A percentile compares a stretch with the other conserved stretches of the same genome.
These are phyloP conservation scores for Rhodotorula taiwanensis DNA, from an alignment of 768 basidiomycete species.

Conservation along the genomic window DNA sequence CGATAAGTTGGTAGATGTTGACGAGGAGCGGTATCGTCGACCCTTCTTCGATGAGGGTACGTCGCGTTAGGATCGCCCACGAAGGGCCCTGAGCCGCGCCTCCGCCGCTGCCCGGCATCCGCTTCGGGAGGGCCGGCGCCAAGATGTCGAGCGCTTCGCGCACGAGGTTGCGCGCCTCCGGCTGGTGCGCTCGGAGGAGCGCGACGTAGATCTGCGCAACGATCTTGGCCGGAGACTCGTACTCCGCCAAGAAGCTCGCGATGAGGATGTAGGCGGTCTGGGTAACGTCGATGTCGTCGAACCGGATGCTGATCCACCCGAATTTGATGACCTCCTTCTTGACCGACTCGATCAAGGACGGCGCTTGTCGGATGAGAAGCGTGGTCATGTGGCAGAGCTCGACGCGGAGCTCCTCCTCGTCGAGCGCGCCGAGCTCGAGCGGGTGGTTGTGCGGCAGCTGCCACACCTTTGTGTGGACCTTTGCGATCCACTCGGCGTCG, in stretches of 20 bases:
- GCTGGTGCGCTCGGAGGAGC: constrained; percentile 70
- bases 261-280: constrained; percentile 85
- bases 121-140: constrained; percentile 68
- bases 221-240: constrained; percentile 84
- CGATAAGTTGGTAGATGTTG: constrained; percentile 82
- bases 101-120: constrained; percentile 51
- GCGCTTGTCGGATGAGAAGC: constrained; percentile 75
- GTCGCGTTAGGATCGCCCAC: constrained; percentile 82
- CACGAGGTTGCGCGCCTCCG: constrained; percentile 67
- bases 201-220: constrained; percentile 84
- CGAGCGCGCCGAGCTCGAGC: constrained; percentile 35
- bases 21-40: constrained; percentile 59
- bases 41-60: constrained; percentile 81
- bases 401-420: constrained; percentile 80
- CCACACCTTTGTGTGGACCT: constrained; percentile 72
- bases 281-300: constrained; percentile 84
- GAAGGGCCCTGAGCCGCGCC: constrained; percentile 42
- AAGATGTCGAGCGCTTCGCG: constrained; percentile 81
- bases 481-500: constrained; percentile 62
- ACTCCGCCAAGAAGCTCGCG: constrained; percentile 77
- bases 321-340: constrained; percentile 90
- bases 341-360: constrained; percentile 66
- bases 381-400: constrained; percentile 86
- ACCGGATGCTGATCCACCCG: constrained; percentile 73
- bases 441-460: constrained; percentile 59